These are phyloP conservation scores for Macrocybe gigantea DNA, from an alignment of 768 basidiomycete species.

Conservation along the genomic window DNA sequence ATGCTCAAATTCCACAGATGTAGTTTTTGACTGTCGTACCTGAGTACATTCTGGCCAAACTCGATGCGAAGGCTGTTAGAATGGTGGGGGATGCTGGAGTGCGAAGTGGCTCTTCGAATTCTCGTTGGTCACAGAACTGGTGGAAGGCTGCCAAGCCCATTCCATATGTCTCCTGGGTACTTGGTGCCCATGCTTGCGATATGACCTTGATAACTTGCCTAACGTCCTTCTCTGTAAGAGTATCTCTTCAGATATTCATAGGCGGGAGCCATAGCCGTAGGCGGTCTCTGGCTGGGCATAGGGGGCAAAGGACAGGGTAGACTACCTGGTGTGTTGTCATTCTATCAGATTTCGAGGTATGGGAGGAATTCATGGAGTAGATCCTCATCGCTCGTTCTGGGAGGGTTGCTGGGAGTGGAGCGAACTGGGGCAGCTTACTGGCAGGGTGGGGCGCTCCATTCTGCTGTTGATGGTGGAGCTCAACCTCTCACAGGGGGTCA, in stretches of 20 bases:
- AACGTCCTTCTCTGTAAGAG: too few relatives aligned
- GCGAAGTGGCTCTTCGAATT: slow-evolving; percentile 8
- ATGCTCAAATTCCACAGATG: slow-evolving; percentile 30
- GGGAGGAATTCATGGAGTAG: too few relatives aligned
- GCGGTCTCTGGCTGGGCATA: slow-evolving; percentile 17
- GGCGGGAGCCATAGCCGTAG: slow-evolving; percentile 20
- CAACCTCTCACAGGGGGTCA: not conserved
- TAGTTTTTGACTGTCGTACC: slow-evolving; percentile 28
- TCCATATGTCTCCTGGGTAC: slow-evolving; percentile 27
- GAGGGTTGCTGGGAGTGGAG: not conserved
- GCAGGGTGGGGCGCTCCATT: slow-evolving; percentile 1
- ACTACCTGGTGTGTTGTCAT: not conserved
- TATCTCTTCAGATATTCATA: too few relatives aligned
- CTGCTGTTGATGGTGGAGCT: not conserved
- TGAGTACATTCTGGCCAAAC: slow-evolving; percentile 23
- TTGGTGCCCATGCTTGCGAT: slow-evolving; percentile 16
- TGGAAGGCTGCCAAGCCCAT: slow-evolving; percentile 29
- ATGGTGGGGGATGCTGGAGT: not conserved
- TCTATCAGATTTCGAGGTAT: not conserved
- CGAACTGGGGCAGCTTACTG: not conserved
- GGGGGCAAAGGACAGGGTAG: slow-evolving; percentile 12
- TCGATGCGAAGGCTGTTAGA: slow-evolving; percentile 10
- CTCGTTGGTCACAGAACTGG: slow-evolving; percentile 25
- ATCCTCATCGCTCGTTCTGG: too few relatives aligned
- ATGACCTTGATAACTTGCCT: not conserved